Evolutionary conservation across 2,329 filamentous ascomycete species (phyloP).

Genomic region (Emericellopsis atlantica): DNA sequence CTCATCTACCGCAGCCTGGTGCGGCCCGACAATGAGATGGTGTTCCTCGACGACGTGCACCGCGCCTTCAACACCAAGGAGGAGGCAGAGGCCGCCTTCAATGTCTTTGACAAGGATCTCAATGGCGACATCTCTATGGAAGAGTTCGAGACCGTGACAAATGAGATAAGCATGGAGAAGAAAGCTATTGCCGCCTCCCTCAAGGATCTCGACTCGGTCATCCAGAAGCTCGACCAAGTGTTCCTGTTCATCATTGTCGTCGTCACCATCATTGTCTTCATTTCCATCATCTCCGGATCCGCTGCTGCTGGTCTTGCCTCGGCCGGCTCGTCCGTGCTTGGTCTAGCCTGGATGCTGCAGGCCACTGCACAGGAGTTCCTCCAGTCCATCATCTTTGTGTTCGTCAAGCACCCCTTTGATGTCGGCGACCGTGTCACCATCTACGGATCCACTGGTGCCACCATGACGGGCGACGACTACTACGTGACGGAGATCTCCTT

Average conservation of each 20-base stretch:
- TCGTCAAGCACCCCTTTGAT: constrained; percentile 95
- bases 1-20: constrained; percentile 81
- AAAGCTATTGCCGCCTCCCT: constrained; percentile 91
- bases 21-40: constrained; percentile 60
- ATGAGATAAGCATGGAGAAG: constrained; percentile 87
- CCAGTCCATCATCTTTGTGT: constrained; percentile 89
- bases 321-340: constrained; percentile 75
- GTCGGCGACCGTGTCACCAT: constrained; percentile 87
- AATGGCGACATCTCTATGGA: constrained; percentile 96
- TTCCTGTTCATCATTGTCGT: constrained; percentile 78
- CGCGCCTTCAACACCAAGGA: constrained; percentile 70
- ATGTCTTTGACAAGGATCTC: constrained; percentile 91
- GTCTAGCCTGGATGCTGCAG: constrained; percentile 84
- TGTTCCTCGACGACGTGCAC: constrained; percentile 66
- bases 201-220: constrained; percentile 90
- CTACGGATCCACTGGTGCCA: constrained; percentile 78
- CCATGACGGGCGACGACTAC: constrained; percentile 76
- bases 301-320: constrained; percentile 87
- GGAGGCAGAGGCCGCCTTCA: constrained; percentile 79
- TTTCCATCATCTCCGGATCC: constrained; percentile 80
- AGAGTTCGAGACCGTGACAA: constrained; percentile 83
- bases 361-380: constrained; percentile 90
- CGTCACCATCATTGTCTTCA: constrained; percentile 73
- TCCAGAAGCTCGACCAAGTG: constrained; percentile 77
- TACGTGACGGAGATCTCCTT: constrained; percentile 92